A percentile compares a stretch with the other conserved stretches of the same genome.
Conservation (phyloP, 306 rosid genomes). For the Mucuna pruriens region DNA sequence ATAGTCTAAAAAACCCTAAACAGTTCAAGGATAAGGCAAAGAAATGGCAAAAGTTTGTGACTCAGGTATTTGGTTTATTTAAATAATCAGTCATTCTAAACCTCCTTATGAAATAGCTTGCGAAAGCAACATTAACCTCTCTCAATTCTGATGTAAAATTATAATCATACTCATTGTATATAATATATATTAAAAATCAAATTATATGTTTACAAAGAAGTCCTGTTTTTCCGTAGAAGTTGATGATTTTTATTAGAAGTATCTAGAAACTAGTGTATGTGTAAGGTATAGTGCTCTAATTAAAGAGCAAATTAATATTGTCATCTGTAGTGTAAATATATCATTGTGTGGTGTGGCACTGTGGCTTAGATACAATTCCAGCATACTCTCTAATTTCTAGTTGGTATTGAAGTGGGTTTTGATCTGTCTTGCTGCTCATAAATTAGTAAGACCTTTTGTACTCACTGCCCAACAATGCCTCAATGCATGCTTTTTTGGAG, state of each 20-base stretch:
- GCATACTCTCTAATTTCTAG: not conserved
- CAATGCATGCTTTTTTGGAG: not conserved
- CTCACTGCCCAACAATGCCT: not conserved
- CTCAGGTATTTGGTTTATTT: constrained; percentile 65
- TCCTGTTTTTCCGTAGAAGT: not conserved
- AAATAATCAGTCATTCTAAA: constrained; percentile 22
- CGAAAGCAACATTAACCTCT: constrained; percentile 32
- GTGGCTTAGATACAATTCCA: constrained; percentile 21
- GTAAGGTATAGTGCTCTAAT: constrained; percentile 16
- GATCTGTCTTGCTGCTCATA: not conserved
- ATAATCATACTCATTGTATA: not conserved
- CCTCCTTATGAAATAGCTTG: constrained; percentile 20
- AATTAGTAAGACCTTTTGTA: not conserved
- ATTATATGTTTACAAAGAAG: not conserved
- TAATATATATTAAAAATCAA: not conserved
- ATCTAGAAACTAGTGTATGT: not conserved
- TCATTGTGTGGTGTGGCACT: not conserved
- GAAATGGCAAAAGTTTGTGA: constrained; percentile 92
- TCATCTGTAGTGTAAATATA: not conserved
- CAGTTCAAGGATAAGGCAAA: constrained; percentile 79
- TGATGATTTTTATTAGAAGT: not conserved
- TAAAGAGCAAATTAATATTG: not conserved
- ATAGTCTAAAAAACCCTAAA: constrained; percentile 50
- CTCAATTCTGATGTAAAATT: constrained; percentile 14
- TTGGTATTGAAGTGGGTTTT: not conserved